These are phyloP conservation scores for Cunninghamia lanceolata DNA, from an alignment of 75 land plant genomes.

Conservation along the genomic window DNA sequence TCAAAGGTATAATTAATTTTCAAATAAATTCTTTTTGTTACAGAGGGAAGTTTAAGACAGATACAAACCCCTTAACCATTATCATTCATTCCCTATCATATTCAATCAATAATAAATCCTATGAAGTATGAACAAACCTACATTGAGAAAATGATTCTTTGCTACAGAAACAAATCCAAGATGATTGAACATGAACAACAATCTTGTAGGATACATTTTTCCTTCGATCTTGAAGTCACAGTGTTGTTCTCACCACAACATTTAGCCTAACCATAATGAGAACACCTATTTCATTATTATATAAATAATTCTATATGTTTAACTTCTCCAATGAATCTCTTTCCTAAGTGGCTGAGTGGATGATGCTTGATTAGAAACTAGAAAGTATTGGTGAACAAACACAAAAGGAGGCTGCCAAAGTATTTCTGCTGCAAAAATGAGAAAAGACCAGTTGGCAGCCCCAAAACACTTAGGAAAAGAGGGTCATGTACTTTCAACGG, in stretches of 20 bases:
- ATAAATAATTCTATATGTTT: background rate
- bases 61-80: background rate
- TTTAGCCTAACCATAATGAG: background rate
- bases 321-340: background rate
- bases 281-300: background rate
- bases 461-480: background rate
- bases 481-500: no score
- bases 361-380: background rate
- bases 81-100: background rate
- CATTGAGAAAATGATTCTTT: background rate
- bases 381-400: background rate
- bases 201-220: background rate
- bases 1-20: background rate
- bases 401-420: background rate
- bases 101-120: background rate
- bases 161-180: background rate
- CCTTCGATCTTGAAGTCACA: background rate
- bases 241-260: background rate
- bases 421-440: background rate
- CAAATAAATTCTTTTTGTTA: background rate
- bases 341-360: background rate
- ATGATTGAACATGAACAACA: background rate
- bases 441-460: background rate
- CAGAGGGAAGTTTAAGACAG: background rate
- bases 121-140: background rate